Evolutionary conservation across 345 rosid species (phyloP).

Genomic region (Syzygium aqueum): DNA sequence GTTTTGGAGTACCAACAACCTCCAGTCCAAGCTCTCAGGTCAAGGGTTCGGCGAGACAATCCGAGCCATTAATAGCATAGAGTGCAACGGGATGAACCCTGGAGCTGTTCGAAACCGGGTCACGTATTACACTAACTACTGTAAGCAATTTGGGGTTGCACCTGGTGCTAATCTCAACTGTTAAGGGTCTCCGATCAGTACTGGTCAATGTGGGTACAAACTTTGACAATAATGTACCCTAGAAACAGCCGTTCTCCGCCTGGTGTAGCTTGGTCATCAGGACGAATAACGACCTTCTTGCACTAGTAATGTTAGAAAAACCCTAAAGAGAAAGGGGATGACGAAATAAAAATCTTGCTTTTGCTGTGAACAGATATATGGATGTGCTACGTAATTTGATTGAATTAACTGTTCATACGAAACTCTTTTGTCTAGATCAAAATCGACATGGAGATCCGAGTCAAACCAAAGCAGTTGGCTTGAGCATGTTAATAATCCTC

Average conservation of each 20-base stretch:
- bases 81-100: slow-evolving; percentile 27
- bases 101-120: slow-evolving; percentile 21
- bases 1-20: slow-evolving; percentile 46
- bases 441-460: background rate
- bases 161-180: background rate
- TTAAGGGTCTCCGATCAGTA: background rate
- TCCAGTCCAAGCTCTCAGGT: slow-evolving; percentile 11
- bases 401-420: background rate
- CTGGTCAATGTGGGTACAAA: background rate
- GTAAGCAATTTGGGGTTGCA: slow-evolving; percentile 6
- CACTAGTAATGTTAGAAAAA: background rate
- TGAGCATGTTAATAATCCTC: background rate
- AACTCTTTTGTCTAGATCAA: background rate
- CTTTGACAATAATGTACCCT: background rate
- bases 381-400: background rate
- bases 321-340: background rate
- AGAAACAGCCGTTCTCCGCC: background rate
- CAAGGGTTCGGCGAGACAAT: slow-evolving; percentile 53
- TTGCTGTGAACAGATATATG: background rate
- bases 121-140: slow-evolving; percentile 26
- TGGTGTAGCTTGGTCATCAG: background rate
- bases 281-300: background rate
- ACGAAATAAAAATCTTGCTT: background rate
- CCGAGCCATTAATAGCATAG: slow-evolving; percentile 36
- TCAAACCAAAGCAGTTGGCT: background rate